phyloP scores from a whole-genome alignment of 1,139 yeast species.

The Debaryomycetaceae sp. region DNA sequence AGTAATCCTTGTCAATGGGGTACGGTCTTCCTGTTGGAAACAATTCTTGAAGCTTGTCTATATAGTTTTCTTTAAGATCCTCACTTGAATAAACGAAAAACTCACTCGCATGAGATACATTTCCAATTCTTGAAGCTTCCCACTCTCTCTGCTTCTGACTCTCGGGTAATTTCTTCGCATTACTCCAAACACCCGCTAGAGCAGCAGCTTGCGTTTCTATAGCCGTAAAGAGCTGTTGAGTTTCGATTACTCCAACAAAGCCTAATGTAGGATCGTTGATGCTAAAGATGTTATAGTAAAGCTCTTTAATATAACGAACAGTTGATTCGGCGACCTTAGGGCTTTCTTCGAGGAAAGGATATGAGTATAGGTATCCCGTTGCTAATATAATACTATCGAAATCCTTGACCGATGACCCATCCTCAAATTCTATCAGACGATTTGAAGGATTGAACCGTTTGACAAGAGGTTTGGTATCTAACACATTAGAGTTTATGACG shows the following conservation, averaged over 20 bases:
- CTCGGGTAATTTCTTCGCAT: constrained; percentile 27
- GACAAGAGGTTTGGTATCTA: constrained; percentile 15
- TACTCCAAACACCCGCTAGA: constrained; percentile 30
- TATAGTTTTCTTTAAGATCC: constrained; percentile 19
- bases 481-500: constrained; percentile 22
- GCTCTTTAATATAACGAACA: constrained; percentile 19
- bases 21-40: constrained; percentile 3
- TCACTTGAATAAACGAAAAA: constrained; percentile 26
- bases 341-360: constrained; percentile 29
- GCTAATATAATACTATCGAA: constrained; percentile 39
- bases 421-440: constrained; percentile 25
- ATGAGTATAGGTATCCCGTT: constrained; percentile 42
- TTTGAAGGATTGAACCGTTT: constrained; percentile 18
- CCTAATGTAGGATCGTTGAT: constrained; percentile 34
- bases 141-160: constrained; percentile 25
- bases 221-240: constrained; percentile 15
- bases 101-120: constrained; percentile 17
- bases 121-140: constrained; percentile 21
- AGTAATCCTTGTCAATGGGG: constrained; percentile 18
- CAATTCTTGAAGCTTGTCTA: constrained; percentile 16
- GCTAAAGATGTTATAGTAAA: constrained; percentile 36
- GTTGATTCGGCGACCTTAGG: constrained; percentile 16
- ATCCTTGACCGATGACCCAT: constrained; percentile 19
- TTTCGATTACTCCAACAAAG: constrained; percentile 31
- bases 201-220: constrained; percentile 41